Base-by-base conservation (phyloP, 768 basidiomycete species). In the Arthromyces matolae region DNA sequence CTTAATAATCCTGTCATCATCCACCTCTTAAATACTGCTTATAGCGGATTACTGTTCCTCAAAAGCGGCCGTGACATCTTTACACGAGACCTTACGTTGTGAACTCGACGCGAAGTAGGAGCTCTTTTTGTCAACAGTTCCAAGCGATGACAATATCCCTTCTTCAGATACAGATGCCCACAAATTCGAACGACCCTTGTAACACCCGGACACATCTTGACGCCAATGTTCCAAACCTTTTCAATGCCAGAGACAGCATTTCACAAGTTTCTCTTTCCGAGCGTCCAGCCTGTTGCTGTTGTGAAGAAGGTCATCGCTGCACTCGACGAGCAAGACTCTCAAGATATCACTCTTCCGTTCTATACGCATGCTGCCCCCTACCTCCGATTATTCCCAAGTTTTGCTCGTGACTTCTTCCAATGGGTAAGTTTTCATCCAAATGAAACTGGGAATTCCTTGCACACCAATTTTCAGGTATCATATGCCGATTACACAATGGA, bases 11-110 rank as follows among this genome's bases (percentile, higher is more conserved):
- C 16, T 12, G 24, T 24, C 2, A 23, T 29, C 31, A n/a, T 28
- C 16, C 7, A 23, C 36, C 23, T 40, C 18, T 14, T 14, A 0
- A 18, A 31, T 24, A n/a, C 22, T 23, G 4, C 13, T 35, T 23
- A 19, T 50, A 91, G 89, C 84, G 59, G 92, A 95, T 68, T 98
- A 99, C 64, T 78, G 77, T 63, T 91, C 93, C 8, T 92, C 91
- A 20, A 99, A 99, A 70, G 89, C 93, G 9, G 93, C 94, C n/a
- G 61, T 88, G 18, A 71, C 89, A 13, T 79, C 79, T 25, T 66
- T 97, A 36, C 83, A 95, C 56, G 88, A 93, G 54, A 84, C 88
- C 12, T 75, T 99, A 43, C 79, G 92, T 42, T 88, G 84, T 56
- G 95, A 99, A 64, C 80, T 98, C 14, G 87, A 93, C 63, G 81